phyloP scores from a whole-genome alignment of 257 asterid species.

The Rehmannia glutinosa region DNA sequence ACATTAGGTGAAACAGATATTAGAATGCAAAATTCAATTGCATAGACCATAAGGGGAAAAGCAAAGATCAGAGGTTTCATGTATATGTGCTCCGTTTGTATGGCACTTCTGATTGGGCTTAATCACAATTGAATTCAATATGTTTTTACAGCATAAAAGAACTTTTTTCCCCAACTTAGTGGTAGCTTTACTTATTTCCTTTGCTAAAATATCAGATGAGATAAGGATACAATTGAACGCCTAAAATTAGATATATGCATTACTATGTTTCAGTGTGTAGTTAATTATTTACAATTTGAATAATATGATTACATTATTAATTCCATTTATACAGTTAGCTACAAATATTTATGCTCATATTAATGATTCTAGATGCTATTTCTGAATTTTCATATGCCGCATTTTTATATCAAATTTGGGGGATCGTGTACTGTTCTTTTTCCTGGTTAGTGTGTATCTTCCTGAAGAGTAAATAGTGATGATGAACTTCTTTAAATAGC shows the following conservation, averaged over 20 bases:
- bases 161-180: neutral
- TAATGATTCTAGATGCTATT: constrained; percentile 1
- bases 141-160: neutral
- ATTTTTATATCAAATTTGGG: too few relatives aligned
- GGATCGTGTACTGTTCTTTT: too few relatives aligned
- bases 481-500: neutral
- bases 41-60: neutral
- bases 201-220: neutral
- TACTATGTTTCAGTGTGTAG: neutral
- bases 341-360: neutral
- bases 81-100: neutral
- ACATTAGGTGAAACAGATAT: neutral
- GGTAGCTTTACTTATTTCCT: neutral
- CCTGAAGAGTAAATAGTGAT: neutral
- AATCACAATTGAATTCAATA: neutral
- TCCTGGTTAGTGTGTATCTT: neutral
- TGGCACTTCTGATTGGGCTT: neutral
- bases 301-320: neutral
- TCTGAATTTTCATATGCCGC: neutral
- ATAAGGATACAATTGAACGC: neutral
- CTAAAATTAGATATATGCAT: neutral
- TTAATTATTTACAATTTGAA: neutral
- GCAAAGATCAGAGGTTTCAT: neutral
- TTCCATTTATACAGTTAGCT: neutral
- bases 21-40: neutral